Percentiles rank a stretch among this genome's conserved stretches.
These are phyloP conservation scores for Aspergillus uvarum DNA, from an alignment of 2,329 filamentous ascomycete genomes.

Conservation along the genomic window DNA sequence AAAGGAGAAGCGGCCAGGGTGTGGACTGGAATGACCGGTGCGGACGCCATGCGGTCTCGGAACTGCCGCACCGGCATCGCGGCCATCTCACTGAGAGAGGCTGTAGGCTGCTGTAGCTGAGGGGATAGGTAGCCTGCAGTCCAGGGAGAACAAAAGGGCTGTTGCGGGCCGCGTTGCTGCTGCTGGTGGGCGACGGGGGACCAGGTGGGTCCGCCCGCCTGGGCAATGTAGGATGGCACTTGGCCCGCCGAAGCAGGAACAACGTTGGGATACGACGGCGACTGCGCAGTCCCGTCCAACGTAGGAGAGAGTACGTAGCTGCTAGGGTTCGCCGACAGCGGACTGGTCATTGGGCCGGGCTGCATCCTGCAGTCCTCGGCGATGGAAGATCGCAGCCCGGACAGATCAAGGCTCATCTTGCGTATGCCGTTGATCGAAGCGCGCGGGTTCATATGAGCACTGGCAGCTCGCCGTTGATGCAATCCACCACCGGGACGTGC, in stretches of 20 bases:
- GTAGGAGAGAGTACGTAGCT: conserved; percentile 29
- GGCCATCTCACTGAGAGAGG: conserved; percentile 20
- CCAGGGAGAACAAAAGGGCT: conserved; percentile 22
- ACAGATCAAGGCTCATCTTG: conserved; percentile 40
- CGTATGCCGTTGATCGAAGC: conserved; percentile 29
- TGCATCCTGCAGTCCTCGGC: conserved; percentile 23
- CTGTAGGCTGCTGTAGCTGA: conserved; percentile 18
- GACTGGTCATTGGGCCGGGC: conserved; percentile 27
- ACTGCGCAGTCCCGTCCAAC: conserved; percentile 23
- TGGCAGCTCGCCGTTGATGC: conserved; percentile 30
- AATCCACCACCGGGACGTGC: conserved; percentile 20
- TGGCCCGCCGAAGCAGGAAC: conserved; percentile 20
- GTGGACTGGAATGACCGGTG: conserved; percentile 32
- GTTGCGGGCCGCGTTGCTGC: conserved; percentile 2
- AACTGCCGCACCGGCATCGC: conserved; percentile 26
- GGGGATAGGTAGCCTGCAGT: conserved; percentile 24
- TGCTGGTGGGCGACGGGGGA: conserved; percentile 1
- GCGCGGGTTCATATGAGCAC: conserved; percentile 22
- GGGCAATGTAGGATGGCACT: conserved; percentile 30
- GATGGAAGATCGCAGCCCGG: conserved; percentile 29
- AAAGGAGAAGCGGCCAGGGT: conserved; percentile 15
- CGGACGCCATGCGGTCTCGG: conserved; percentile 36
- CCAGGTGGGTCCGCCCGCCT: conserved; percentile 17
- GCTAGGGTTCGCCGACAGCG: conserved; percentile 20
- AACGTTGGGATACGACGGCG: conserved; percentile 26